Evolutionary conservation across 129 eudicot genomes (phyloP).

Genomic region (Centaurea solstitialis): DNA sequence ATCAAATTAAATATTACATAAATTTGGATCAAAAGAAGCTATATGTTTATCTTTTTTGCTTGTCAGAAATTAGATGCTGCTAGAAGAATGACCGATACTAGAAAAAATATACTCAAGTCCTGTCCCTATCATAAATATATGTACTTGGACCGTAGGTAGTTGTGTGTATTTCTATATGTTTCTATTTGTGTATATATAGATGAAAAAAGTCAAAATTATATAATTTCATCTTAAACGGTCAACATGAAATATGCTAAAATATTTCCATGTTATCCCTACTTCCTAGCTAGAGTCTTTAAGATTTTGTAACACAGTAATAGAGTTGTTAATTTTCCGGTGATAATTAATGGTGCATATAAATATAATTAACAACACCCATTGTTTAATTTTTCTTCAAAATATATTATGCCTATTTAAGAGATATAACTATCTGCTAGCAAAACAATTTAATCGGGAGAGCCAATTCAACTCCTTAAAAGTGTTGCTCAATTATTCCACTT

Average conservation of each 20-base stretch:
- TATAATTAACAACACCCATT: too few species aligned
- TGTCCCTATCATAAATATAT: background rate
- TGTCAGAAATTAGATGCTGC: background rate
- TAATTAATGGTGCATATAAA: too few species aligned
- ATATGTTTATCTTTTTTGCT: background rate
- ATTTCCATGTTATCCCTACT: background rate
- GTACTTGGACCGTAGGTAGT: background rate
- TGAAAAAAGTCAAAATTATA: too few species aligned
- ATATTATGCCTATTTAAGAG: too few species aligned
- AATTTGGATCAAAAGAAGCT: background rate
- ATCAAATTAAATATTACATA: background rate
- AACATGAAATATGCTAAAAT: background rate
- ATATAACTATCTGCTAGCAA: too few species aligned
- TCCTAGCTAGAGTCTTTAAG: background rate
- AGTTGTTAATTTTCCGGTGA: too few species aligned
- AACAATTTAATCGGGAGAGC: too few species aligned
- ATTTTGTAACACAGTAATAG: too few species aligned
- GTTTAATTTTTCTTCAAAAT: too few species aligned
- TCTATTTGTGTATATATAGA: too few species aligned
- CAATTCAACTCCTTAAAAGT: too few species aligned
- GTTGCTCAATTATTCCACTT: too few species aligned
- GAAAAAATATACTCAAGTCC: background rate
- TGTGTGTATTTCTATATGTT: background rate
- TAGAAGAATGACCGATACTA: background rate
- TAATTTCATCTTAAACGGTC: background rate